Evolutionary conservation across 2,329 filamentous ascomycete genomes (phyloP).

Genomic region (Diaporthe nobilis): DNA sequence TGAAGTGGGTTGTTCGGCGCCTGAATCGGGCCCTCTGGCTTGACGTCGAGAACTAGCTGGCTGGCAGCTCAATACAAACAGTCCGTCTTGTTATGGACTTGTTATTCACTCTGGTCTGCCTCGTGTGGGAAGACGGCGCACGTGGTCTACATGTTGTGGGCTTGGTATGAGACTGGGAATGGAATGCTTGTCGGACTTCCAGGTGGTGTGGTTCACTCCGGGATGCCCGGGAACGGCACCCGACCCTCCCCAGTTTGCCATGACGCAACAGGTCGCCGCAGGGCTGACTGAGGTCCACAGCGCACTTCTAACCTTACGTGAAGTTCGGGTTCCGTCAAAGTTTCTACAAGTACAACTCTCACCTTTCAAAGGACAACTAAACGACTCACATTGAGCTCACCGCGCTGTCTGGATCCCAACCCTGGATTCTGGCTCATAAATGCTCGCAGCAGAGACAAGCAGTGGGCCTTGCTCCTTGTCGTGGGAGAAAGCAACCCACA

Average conservation of each 20-base stretch:
- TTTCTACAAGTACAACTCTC: background rate
- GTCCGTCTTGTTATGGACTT: background rate
- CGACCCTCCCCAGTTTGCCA: background rate
- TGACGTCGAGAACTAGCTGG: background rate
- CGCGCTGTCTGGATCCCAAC: background rate
- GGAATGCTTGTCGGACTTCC: background rate
- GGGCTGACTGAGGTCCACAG: conserved; percentile 5
- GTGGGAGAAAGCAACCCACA: background rate
- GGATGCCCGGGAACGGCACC: background rate
- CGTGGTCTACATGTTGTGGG: background rate
- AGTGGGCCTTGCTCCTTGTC: no score
- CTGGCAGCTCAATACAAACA: background rate
- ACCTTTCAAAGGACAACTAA: background rate
- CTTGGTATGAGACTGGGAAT: background rate
- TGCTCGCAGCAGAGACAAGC: no score
- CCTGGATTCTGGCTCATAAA: background rate
- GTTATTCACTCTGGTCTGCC: background rate
- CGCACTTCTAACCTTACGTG: background rate
- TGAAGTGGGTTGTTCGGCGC: conserved; percentile 8
- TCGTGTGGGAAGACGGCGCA: background rate
- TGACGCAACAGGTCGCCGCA: conserved; percentile 1
- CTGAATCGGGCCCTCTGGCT: background rate
- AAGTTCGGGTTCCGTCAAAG: background rate
- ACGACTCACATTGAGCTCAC: background rate
- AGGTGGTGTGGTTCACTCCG: background rate